Base-by-base conservation (phyloP, 345 rosid species). In the Durio zibethinus region DNA sequence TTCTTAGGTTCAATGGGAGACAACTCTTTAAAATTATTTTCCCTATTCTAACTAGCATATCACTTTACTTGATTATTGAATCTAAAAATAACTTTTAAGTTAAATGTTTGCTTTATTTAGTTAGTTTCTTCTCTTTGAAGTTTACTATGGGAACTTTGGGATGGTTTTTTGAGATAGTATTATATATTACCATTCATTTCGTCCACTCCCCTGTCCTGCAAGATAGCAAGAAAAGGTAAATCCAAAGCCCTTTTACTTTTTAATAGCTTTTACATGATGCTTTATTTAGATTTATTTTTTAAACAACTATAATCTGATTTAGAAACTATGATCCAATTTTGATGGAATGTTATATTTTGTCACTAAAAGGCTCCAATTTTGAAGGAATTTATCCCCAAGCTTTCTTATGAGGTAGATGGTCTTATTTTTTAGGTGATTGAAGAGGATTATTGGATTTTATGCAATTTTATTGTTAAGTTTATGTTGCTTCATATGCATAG, bases 341-440 rank as follows among this genome's bases (percentile, higher is more conserved):
- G 15, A 70, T 18, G 40, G 42, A 27, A 16, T 27, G 54, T 43
- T 25, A 14, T 45, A 45, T 25, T 27, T 25, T 7, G 36, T 68
- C 21, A 68, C 57, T 67, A 15, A 7, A n/a, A n/a, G n/a, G n/a
- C n/a, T n/a, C n/a, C n/a, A n/a, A n/a, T 96, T 74, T 81, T 96
- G 78, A 93, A 87, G 80, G 98, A 93, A 72, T 92, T 96, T 82
- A 96, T 96, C 73, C 99, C 99, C 16, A 88, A 76, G 85, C 98
- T 96, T 80, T 93, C 99, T 47, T 98, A 96, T 86, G 97, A 93
- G 79, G 99, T 98, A 3, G 99, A 96, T 77, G 99, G 99, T 52
- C 91, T 96, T 72, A 91, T 96, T 76, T 93, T 96, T 88, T 98
- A 42, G 97, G 99, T 96, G 79, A 71, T 78, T 79, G 64, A 71